Base-by-base conservation (phyloP, 83 land plant genomes). In the Picea mariana region DNA sequence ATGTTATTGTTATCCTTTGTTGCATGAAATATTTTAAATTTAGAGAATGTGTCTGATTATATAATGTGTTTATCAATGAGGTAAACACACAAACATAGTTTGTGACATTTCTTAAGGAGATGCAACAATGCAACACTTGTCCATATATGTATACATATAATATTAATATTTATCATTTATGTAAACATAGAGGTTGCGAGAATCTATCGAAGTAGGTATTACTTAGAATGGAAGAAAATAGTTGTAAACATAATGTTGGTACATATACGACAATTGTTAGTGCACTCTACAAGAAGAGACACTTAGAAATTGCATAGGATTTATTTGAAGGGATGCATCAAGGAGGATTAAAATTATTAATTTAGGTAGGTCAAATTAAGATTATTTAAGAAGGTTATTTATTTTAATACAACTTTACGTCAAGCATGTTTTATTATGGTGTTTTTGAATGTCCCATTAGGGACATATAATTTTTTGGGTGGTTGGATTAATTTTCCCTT, bases 391-490 rank as follows among this genome's bases (percentile, higher is more conserved):
- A 6, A 44, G 47, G 6, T 44, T 44, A 44, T 44, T 44, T 44
- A 44, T 44, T 69, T 84, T 20, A 59, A 31, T 4, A 82, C 77
- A 38, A 89, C 92, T n/a, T 80, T 87, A 12, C 38, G 83, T 31
- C 93, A 91, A 42, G 90, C 93, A 86, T 59, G 78, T 67, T 85
- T 93, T 23, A 96, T 92, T 49, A 88, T 88, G 85, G 78, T 89
- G 3, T 67, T 44, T 44, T 44, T 44, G 6, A 44, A 6, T 5
- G 6, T 5, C 7, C 47, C 7, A 44, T 44, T 4, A 31, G 7
- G 47, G 47, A 44, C 47, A 44, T 44, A 44, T 44, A 44, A 7
- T n/a, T 44, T 44, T 44, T 44, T 44, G 47, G 47, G 6, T 7
- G 6, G 47, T 44, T 44, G 47, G 47, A 44, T 44, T 44, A 44